A percentile compares a stretch with the other conserved stretches of the same genome.
Evolutionary conservation across 2,329 filamentous ascomycete species (phyloP).

Genomic region (Claviceps monticola): DNA sequence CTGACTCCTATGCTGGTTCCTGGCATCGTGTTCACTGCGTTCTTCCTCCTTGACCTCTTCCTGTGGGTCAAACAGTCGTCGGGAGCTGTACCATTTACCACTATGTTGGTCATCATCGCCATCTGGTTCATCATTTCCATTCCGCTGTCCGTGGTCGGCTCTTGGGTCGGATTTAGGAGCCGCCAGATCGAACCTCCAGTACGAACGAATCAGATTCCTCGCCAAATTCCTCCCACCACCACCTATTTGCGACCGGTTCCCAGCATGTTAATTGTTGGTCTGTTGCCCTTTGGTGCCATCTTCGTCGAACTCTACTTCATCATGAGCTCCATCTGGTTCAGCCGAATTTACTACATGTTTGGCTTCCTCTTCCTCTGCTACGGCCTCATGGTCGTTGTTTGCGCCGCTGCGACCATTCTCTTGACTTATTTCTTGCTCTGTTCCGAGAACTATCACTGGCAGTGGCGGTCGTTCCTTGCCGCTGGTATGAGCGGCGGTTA

Average conservation of each 20-base stretch:
- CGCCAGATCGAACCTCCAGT: slow-evolving; percentile 62
- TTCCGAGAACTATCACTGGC: slow-evolving; percentile 97
- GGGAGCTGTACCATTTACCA: slow-evolving; percentile 88
- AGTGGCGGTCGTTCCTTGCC: slow-evolving; percentile 88
- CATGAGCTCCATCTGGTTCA: slow-evolving; percentile 98
- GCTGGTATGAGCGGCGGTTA: slow-evolving; percentile 84
- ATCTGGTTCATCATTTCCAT: slow-evolving; percentile 98
- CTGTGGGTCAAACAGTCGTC: slow-evolving; percentile 88
- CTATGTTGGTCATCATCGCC: slow-evolving; percentile 82
- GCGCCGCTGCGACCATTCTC: slow-evolving; percentile 79
- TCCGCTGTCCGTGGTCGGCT: slow-evolving; percentile 76
- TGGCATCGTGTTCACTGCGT: slow-evolving; percentile 68
- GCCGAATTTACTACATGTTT: slow-evolving; percentile 99
- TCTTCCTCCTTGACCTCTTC: slow-evolving; percentile 93
- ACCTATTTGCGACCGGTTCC: slow-evolving; percentile 79
- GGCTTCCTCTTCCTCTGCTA: slow-evolving; percentile 98
- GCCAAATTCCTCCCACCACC: slow-evolving; percentile 76
- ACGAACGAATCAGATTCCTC: slow-evolving; percentile 92
- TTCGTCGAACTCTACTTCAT: slow-evolving; percentile 99
- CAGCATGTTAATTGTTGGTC: slow-evolving; percentile 81
- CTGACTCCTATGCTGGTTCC: slow-evolving; percentile 79
- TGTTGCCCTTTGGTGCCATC: slow-evolving; percentile 90
- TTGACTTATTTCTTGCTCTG: slow-evolving; percentile 96
- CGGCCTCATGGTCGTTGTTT: slow-evolving; percentile 91
- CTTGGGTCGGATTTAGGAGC: slow-evolving; percentile 83